Evolutionary conservation across 148 eudicot genomes (phyloP).

Genomic region (Heliamphora exappendiculata): DNA sequence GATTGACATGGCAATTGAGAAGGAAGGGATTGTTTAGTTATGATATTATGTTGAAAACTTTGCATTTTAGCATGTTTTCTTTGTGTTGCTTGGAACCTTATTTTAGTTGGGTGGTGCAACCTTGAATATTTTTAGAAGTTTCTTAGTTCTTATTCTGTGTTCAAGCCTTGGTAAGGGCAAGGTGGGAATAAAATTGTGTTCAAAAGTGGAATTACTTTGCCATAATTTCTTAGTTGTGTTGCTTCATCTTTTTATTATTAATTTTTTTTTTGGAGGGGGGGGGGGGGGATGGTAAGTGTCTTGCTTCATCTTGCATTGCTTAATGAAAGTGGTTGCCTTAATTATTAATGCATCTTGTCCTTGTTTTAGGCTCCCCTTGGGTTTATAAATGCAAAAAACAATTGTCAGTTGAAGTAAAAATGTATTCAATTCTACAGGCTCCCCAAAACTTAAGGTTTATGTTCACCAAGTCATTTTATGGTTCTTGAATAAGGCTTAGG

Average conservation of each 20-base stretch:
- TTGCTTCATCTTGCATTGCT: background rate
- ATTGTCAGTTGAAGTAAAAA: background rate
- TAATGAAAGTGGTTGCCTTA: background rate
- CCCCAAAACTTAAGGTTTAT: background rate
- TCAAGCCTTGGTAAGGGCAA: too few species aligned
- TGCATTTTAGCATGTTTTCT: background rate
- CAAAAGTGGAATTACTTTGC: background rate
- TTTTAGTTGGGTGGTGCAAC: background rate
- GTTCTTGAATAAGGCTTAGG: background rate
- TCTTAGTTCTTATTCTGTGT: background rate
- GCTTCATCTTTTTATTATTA: background rate
- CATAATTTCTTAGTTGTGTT: background rate
- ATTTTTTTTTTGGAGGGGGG: too few species aligned
- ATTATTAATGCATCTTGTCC: background rate
- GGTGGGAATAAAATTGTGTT: too few species aligned
- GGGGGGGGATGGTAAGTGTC: too few species aligned
- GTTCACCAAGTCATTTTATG: background rate
- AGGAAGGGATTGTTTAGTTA: background rate
- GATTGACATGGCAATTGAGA: conserved; percentile 4
- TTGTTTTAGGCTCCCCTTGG: background rate
- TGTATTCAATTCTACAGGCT: background rate
- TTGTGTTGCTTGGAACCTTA: background rate
- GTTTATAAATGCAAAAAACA: background rate
- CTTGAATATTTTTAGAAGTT: background rate
- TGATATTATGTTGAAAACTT: background rate